phyloP scores from a whole-genome alignment of 139 green algal species.

The Tetratostichococcus sp. region DNA sequence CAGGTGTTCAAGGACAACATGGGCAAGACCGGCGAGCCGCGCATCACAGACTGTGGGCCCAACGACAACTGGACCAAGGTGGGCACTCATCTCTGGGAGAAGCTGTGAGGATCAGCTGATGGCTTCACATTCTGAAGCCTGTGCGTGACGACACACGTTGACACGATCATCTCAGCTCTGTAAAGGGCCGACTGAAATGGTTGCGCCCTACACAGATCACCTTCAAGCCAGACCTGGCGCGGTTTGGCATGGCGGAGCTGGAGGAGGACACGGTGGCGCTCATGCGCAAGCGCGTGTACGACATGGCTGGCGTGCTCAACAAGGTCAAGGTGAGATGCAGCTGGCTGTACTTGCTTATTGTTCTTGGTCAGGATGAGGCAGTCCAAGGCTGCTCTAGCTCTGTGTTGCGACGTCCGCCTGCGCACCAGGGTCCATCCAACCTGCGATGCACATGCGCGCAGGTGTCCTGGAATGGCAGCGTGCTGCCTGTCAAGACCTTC shows the following conservation, averaged over 20 bases:
- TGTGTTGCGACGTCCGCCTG: too few species aligned
- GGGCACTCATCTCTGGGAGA: too few species aligned
- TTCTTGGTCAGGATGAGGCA: too few species aligned
- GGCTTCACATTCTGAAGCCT: too few species aligned
- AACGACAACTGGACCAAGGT: conserved; percentile 93
- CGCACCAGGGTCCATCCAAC: not conserved
- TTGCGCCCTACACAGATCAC: conserved; percentile 69
- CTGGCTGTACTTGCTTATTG: too few species aligned
- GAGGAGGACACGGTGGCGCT: conserved; percentile 67
- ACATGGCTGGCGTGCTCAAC: conserved; percentile 91
- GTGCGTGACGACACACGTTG: too few species aligned
- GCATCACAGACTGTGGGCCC: conserved; percentile 80
- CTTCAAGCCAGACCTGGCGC: conserved; percentile 93
- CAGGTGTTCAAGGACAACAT: conserved; percentile 76
- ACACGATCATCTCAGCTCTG: too few species aligned
- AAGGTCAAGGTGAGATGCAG: conserved; percentile 80
- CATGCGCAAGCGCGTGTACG: conserved; percentile 95
- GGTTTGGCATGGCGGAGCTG: conserved; percentile 87
- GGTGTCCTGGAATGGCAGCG: conserved; percentile 85
- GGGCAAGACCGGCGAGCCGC: conserved; percentile 61
- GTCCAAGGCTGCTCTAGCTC: too few species aligned
- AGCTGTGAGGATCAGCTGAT: too few species aligned
- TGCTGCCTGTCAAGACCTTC: conserved; percentile 86
- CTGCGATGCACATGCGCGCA: conserved; percentile 15
- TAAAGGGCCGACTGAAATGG: too few species aligned